Evolutionary conservation across 257 asterid genomes (phyloP).

Genomic region (Solanum raphanifolium): DNA sequence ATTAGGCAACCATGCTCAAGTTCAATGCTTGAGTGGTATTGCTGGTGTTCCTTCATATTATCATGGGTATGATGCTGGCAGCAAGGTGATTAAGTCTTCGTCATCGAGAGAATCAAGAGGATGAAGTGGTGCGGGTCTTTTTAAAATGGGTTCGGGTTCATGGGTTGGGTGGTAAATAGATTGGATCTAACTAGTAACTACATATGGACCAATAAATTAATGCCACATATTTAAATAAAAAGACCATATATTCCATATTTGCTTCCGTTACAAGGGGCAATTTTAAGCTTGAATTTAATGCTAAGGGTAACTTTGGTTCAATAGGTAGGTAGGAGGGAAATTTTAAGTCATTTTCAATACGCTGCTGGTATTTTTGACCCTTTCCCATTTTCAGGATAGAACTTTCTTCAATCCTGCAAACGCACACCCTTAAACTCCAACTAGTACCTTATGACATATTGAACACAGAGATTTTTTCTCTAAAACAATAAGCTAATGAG

Average conservation of each 20-base stretch:
- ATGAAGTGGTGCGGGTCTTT: neutral
- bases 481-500: neutral
- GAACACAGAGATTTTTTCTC: neutral
- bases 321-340: neutral
- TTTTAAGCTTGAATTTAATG: neutral
- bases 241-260: neutral
- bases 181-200: neutral
- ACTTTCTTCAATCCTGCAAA: neutral
- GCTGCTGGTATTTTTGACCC: neutral
- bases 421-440: neutral
- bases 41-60: constrained; percentile 14
- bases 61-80: neutral
- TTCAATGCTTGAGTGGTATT: constrained; percentile 40
- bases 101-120: constrained; percentile 3
- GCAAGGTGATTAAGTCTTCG: neutral
- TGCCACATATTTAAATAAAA: neutral
- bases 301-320: neutral
- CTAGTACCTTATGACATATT: neutral
- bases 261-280: neutral
- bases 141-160: neutral
- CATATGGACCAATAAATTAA: neutral
- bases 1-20: constrained; percentile 19
- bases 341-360: neutral
- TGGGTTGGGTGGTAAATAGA: neutral
- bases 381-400: neutral